Evolutionary conservation across 306 rosid species (phyloP), one percentile per base, ranked within the genome.

Genomic region (Pterocarpus macrocarpus): DNA sequence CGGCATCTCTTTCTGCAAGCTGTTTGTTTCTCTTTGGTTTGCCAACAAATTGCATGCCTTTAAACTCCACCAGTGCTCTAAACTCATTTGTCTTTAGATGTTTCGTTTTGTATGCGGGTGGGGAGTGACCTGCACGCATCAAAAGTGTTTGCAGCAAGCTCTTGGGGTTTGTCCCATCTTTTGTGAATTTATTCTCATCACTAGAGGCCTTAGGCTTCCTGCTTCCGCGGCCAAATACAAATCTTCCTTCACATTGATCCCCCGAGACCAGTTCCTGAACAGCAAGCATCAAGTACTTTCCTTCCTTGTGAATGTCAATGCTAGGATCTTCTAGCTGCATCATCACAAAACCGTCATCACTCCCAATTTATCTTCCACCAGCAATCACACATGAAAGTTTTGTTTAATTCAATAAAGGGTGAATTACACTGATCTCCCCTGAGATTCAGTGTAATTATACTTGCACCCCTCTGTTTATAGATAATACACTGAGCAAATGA

Each of bases 1-100:
- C 98, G 72, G 99, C 97, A 83, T 93, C 98, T 78, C 97, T 91
- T 86, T 95, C 99, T 1, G 99, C 98, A 58, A 93, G 97, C 83
- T 93, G 97, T 85, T 95, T 95, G 88, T 93, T 95, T 86, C 90
- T 88, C 90, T 87, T 93, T 0, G 97, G 98, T 82, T 95, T 95
- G 43, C 99, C 97, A 47, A 95, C 98, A 76, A 95, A 95, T 71
- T 95, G 98, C 99, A 95, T 95, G 61, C 99, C 97, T 87, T 93
- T 93, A 74, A 93, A 95, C 89, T 95, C 99, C 15, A 95, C 97
- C 83, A 95, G 80, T 6, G 97, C 99, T 84, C 99, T 90, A 68
- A 93, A 95, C 84, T 95, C 99, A 65, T 95, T 93, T 49, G 97
- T 91, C 88, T 95, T 93, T 45, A 95, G 94, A 90, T 95, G 98